These are phyloP conservation scores for Bimuria novae-zelandiae DNA, from an alignment of 2,329 filamentous ascomycete genomes.

Conservation along the genomic window DNA sequence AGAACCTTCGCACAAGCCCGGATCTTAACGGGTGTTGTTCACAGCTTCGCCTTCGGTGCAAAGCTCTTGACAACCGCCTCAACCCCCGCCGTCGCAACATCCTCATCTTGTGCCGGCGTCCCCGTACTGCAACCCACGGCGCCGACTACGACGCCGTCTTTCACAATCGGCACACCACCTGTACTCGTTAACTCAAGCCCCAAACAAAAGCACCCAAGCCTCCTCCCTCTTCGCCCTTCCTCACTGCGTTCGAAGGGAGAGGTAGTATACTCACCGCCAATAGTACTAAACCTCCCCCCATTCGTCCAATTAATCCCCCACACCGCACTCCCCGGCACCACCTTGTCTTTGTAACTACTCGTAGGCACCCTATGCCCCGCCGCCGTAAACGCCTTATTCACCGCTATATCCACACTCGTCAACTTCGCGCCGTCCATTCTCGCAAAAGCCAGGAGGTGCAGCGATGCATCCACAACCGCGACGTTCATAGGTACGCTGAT, in stretches of 20 bases:
- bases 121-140: slow-evolving; percentile 61
- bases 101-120: slow-evolving; percentile 59
- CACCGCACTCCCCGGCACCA: slow-evolving; percentile 58
- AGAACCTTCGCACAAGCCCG: too few species aligned
- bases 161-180: slow-evolving; percentile 57
- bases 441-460: slow-evolving; percentile 53
- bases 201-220: too few species aligned
- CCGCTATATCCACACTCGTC: slow-evolving; percentile 65
- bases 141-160: slow-evolving; percentile 56
- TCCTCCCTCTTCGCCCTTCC: too few species aligned
- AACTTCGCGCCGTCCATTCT: slow-evolving; percentile 56
- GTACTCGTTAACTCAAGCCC: slow-evolving; percentile 59
- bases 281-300: slow-evolving; percentile 59
- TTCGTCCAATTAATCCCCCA: slow-evolving; percentile 60
- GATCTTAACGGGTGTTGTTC: too few species aligned
- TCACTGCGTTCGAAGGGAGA: too few species aligned
- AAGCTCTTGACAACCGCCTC: slow-evolving; percentile 52
- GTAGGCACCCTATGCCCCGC: slow-evolving; percentile 59
- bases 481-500: slow-evolving; percentile 55
- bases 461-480: slow-evolving; percentile 52
- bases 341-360: slow-evolving; percentile 57
- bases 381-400: slow-evolving; percentile 65
- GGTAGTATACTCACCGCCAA: too few species aligned
- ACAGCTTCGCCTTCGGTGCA: slow-evolving; percentile 48
- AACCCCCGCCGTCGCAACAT: slow-evolving; percentile 58